A percentile compares a stretch with the other conserved stretches of the same genome.
These are phyloP conservation scores for Eutrema salsugineum DNA, from an alignment of 441 rosid species.

Conservation along the genomic window DNA sequence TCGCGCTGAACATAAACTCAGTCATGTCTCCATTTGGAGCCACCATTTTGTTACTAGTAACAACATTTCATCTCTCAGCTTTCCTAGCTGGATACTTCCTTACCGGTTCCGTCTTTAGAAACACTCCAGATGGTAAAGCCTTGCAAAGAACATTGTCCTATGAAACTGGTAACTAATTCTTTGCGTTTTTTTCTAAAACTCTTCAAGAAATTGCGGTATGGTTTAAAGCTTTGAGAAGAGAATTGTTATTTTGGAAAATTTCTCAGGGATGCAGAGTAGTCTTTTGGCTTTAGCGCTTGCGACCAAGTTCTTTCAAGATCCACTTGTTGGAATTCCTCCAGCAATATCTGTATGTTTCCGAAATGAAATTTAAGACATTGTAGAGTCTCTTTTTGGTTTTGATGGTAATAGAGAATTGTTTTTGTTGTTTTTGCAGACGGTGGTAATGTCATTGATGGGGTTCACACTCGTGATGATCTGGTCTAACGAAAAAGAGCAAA, in stretches of 20 bases:
- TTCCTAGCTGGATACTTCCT: slow-evolving; percentile 69
- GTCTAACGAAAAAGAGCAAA: slow-evolving; percentile 42
- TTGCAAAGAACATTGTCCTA: slow-evolving; percentile 86
- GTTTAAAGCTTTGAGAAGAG: background rate
- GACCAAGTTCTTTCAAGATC: slow-evolving; percentile 87
- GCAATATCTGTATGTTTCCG: slow-evolving; percentile 40
- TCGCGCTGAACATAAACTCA: slow-evolving; percentile 73
- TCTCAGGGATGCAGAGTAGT: slow-evolving; percentile 63
- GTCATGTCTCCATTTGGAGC: slow-evolving; percentile 82
- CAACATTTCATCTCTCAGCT: slow-evolving; percentile 73
- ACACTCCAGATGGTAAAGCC: slow-evolving; percentile 57
- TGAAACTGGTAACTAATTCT: slow-evolving; percentile 54
- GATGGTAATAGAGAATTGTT: background rate
- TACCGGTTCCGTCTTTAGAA: slow-evolving; percentile 51
- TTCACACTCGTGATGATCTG: slow-evolving; percentile 77
- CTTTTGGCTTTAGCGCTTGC: slow-evolving; percentile 91
- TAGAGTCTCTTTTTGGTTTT: too few relatives aligned
- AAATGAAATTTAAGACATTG: background rate
- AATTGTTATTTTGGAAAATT: background rate
- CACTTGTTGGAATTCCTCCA: slow-evolving; percentile 88
- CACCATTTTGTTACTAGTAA: slow-evolving; percentile 44
- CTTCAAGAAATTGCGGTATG: background rate
- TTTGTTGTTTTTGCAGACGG: slow-evolving; percentile 60
- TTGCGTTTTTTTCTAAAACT: background rate
- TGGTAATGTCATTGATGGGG: slow-evolving; percentile 93